phyloP scores from a whole-genome alignment of 345 rosid genomes.

The Gossypium anomalum region DNA sequence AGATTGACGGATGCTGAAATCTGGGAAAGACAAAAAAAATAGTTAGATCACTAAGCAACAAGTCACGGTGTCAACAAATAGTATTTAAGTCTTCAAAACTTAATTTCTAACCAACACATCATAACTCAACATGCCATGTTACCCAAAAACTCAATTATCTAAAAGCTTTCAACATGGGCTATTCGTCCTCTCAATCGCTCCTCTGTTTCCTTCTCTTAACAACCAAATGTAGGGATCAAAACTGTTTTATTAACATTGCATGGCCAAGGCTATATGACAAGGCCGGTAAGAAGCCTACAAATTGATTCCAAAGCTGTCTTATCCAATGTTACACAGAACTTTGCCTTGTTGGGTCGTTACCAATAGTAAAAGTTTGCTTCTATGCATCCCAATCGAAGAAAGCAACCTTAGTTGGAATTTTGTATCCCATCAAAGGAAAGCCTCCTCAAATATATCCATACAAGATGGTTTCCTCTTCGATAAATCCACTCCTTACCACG shows the following conservation, averaged over 20 bases:
- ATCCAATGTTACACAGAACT: not conserved
- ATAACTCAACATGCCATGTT: not conserved
- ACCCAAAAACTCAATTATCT: not conserved
- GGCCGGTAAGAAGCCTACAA: not conserved
- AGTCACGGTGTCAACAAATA: not conserved
- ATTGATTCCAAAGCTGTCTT: not conserved
- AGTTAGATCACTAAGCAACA: not conserved
- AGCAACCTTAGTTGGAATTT: not conserved
- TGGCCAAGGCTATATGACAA: not conserved
- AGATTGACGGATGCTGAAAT: constrained; percentile 16
- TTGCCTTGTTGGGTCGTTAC: not conserved
- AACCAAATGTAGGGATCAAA: not conserved
- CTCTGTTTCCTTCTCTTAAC: not conserved
- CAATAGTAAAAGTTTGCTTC: not conserved
- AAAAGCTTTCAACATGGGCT: not conserved
- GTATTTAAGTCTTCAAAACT: not conserved
- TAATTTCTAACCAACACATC: not conserved
- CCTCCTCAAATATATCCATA: not conserved
- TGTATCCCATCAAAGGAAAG: not conserved
- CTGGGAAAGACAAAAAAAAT: not conserved
- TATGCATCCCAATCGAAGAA: not conserved
- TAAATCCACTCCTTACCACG: not conserved
- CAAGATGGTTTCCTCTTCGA: not conserved
- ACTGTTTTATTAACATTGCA: not conserved
- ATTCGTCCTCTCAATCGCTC: not conserved